Percentiles rank a stretch among this genome's conserved stretches.
Conservation (phyloP, 2,329 filamentous ascomycete genomes). For the Cercospora berteroae region DNA sequence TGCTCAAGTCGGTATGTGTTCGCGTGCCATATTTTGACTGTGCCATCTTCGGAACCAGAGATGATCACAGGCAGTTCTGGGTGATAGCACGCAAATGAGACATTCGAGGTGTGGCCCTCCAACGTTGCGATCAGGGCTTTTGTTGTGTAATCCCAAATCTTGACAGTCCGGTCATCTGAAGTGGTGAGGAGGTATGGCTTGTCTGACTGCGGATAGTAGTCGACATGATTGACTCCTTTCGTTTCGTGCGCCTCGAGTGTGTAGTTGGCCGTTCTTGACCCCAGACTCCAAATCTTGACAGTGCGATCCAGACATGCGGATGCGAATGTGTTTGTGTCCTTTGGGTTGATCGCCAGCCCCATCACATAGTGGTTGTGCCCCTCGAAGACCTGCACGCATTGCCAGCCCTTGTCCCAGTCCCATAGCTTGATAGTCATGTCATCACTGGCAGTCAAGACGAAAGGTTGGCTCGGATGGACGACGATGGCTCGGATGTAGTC, state of each 20-base stretch:
- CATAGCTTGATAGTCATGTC: slow-evolving; percentile 98
- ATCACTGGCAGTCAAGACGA: slow-evolving; percentile 93
- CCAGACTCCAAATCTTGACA: slow-evolving; percentile 96
- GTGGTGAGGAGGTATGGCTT: slow-evolving; percentile 90
- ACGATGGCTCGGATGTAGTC: slow-evolving; percentile 98
- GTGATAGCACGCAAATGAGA: slow-evolving; percentile 97
- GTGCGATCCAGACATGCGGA: slow-evolving; percentile 95
- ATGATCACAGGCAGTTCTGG: slow-evolving; percentile 96
- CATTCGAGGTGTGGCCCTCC: slow-evolving; percentile 96
- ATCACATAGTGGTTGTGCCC: slow-evolving; percentile 97
- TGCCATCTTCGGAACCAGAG: slow-evolving; percentile 95
- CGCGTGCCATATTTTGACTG: slow-evolving; percentile 97
- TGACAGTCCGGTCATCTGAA: slow-evolving; percentile 93
- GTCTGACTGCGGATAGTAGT: slow-evolving; percentile 71
- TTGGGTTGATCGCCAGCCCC: slow-evolving; percentile 95
- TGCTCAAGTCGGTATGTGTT: slow-evolving; percentile 97
- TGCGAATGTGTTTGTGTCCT: slow-evolving; percentile 65
- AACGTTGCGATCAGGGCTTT: slow-evolving; percentile 95
- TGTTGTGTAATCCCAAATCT: slow-evolving; percentile 98
- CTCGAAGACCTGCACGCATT: slow-evolving; percentile 94
- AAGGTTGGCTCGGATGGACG: slow-evolving; percentile 92
- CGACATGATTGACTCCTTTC: slow-evolving; percentile 96
- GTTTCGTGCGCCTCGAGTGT: slow-evolving; percentile 95
- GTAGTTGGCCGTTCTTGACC: slow-evolving; percentile 90
- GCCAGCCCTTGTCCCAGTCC: slow-evolving; percentile 99